A percentile compares a stretch with the other conserved stretches of the same genome.
phyloP scores from a whole-genome alignment of 306 rosid species.

The Benincasa hispida region DNA sequence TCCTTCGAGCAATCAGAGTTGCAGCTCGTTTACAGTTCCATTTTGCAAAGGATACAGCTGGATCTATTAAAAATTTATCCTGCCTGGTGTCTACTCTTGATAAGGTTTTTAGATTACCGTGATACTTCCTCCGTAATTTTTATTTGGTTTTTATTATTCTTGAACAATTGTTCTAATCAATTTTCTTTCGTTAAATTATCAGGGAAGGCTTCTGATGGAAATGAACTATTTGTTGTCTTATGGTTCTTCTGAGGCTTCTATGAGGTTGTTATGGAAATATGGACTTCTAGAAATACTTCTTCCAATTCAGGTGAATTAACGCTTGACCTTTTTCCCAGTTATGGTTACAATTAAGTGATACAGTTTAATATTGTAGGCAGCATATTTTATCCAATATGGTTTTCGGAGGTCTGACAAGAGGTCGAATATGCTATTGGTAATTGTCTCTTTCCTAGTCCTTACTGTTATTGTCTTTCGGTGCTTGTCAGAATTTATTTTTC shows the following conservation, averaged over 20 bases:
- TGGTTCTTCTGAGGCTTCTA: constrained; percentile 82
- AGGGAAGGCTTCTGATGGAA: constrained; percentile 85
- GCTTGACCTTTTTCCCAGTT: background rate
- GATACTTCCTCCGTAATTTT: constrained; percentile 11
- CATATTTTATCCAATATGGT: constrained; percentile 52
- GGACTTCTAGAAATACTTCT: constrained; percentile 78
- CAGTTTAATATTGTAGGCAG: constrained; percentile 50
- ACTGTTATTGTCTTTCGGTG: background rate
- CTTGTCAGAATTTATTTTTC: background rate
- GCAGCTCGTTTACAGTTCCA: constrained; percentile 83
- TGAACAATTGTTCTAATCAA: constrained; percentile 10
- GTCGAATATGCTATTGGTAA: constrained; percentile 91
- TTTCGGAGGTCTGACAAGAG: constrained; percentile 71
- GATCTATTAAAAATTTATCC: constrained; percentile 34
- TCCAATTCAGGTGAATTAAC: constrained; percentile 49
- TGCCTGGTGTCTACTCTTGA: constrained; percentile 48
- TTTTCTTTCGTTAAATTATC: constrained; percentile 13
- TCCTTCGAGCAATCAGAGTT: constrained; percentile 72
- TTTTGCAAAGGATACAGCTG: constrained; percentile 69
- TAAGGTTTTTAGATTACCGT: constrained; percentile 40
- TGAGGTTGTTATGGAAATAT: constrained; percentile 71
- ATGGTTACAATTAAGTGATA: background rate
- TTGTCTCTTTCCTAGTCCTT: background rate
- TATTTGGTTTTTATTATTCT: background rate
- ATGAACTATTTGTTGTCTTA: constrained; percentile 80